A percentile compares a stretch with the other conserved stretches of the same genome.
phyloP scores from a whole-genome alignment of 2,329 filamentous ascomycete genomes.

The Talaromyces sp. region DNA sequence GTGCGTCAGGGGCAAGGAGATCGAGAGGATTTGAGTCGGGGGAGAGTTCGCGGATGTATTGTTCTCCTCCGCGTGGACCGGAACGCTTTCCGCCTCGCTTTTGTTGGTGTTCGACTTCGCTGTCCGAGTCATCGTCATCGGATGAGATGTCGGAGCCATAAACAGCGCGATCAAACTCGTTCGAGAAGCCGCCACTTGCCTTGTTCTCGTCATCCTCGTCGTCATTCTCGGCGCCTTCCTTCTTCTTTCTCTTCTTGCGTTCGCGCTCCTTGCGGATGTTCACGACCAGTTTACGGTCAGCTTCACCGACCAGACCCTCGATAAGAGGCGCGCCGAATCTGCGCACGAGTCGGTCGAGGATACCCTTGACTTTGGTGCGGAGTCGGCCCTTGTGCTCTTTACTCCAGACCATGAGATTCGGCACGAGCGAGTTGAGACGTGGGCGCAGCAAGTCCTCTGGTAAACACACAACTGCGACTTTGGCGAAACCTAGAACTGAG shows the following conservation, averaged over 20 bases:
- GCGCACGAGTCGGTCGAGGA: conserved; percentile 88
- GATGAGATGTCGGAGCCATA: conserved; percentile 67
- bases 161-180: conserved; percentile 92
- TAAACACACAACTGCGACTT: conserved; percentile 86
- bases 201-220: conserved; percentile 51
- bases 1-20: conserved; percentile 79
- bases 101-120: conserved; percentile 39
- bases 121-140: conserved; percentile 32
- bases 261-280: conserved; percentile 97
- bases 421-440: conserved; percentile 71
- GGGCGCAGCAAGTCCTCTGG: conserved; percentile 75
- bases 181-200: conserved; percentile 60
- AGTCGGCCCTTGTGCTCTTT: conserved; percentile 98
- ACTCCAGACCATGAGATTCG: conserved; percentile 91
- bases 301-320: conserved; percentile 76
- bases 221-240: conserved; percentile 55
- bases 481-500: conserved; percentile 91
- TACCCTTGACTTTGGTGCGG: conserved; percentile 96
- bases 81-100: conserved; percentile 48
- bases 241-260: conserved; percentile 84
- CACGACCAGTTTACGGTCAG: conserved; percentile 81
- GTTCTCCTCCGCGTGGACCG: conserved; percentile 24
- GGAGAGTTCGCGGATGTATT: conserved; percentile 81
- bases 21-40: conserved; percentile 91
- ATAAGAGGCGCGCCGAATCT: conserved; percentile 81